These are phyloP conservation scores for Corylus avellana DNA, from an alignment of 306 rosid genomes.

Conservation along the genomic window DNA sequence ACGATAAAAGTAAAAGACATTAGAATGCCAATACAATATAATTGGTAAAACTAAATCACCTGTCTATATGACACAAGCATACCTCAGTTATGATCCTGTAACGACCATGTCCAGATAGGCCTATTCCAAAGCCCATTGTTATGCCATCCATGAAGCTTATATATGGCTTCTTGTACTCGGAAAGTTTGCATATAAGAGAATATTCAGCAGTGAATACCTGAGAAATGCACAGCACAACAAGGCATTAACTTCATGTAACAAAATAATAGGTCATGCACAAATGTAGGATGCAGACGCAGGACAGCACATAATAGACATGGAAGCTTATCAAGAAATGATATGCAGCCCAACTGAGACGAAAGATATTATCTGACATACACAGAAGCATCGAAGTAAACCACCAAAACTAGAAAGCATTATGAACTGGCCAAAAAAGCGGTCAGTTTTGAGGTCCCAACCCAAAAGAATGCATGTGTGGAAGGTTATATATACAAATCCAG, in stretches of 20 bases:
- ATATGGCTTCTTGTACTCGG: conserved; percentile 89
- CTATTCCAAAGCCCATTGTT: conserved; percentile 98
- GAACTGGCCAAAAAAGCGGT: background rate
- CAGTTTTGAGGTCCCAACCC: conserved; percentile 3
- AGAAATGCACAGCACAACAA: conserved; percentile 23
- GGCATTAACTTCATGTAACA: conserved; percentile 15
- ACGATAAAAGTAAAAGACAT: conserved; percentile 19
- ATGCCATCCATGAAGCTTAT: conserved; percentile 94
- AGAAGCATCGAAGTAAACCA: background rate
- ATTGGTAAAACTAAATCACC: conserved; percentile 2
- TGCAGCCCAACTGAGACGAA: conserved; percentile 10
- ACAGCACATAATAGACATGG: conserved; percentile 10
- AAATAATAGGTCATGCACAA: conserved; percentile 24
- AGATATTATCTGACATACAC: background rate
- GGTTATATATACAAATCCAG: background rate
- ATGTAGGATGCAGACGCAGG: conserved; percentile 19
- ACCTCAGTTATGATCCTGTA: conserved; percentile 95
- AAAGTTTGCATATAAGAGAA: conserved; percentile 87
- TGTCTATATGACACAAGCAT: conserved; percentile 22
- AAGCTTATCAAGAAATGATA: conserved; percentile 18
- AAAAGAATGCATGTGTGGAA: conserved; percentile 18
- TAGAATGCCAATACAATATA: conserved; percentile 11
- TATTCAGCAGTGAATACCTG: conserved; percentile 96
- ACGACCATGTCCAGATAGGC: conserved; percentile 93
- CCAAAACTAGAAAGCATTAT: background rate